phyloP scores from a whole-genome alignment of 75 land plant species.

The Cryptomeria japonica region DNA sequence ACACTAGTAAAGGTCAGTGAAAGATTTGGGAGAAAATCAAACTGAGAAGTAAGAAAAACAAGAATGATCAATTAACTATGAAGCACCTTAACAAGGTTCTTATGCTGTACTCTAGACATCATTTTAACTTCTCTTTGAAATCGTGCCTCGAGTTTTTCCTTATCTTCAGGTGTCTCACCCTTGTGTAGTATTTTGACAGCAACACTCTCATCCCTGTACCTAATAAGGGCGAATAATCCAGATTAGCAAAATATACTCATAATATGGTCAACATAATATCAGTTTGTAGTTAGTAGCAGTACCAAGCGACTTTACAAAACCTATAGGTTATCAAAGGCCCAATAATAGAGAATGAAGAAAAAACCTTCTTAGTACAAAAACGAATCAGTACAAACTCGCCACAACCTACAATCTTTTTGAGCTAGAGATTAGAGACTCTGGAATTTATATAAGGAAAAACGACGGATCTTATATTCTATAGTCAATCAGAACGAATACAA shows the following conservation, averaged over 20 bases:
- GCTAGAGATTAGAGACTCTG: neutral
- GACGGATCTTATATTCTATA: neutral
- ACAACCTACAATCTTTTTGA: neutral
- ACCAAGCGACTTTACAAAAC: neutral
- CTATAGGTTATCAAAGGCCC: neutral
- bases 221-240: slow-evolving; percentile 6
- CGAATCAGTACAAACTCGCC: neutral
- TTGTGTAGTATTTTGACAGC: slow-evolving; percentile 65
- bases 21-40: neutral
- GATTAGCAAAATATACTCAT: neutral
- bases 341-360: neutral
- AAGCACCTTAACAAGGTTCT: slow-evolving; percentile 76
- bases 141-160: slow-evolving; percentile 44
- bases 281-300: neutral
- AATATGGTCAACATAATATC: neutral
- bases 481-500: neutral
- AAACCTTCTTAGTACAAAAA: neutral
- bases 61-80: neutral
- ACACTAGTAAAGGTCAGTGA: neutral
- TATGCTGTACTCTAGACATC: slow-evolving; percentile 76
- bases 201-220: slow-evolving; percentile 62
- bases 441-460: neutral
- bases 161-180: slow-evolving; percentile 62
- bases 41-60: neutral
- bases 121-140: slow-evolving; percentile 74